These are phyloP conservation scores for Kwoniella mangroviensis DNA, from an alignment of 768 basidiomycete genomes.

Conservation along the genomic window DNA sequence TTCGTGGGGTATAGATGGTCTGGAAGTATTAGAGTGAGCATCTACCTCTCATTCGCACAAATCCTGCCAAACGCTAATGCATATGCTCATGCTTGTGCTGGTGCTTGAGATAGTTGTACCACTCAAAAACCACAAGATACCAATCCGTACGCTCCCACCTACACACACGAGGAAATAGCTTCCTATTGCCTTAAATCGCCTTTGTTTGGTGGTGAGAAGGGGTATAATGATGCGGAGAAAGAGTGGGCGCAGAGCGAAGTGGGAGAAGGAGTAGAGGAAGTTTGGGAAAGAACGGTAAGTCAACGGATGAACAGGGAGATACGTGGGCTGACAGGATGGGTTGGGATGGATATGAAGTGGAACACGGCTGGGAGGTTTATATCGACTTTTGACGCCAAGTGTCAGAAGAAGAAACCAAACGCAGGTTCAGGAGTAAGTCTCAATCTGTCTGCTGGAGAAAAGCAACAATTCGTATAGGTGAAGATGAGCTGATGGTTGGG, in stretches of 20 bases:
- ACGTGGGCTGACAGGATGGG: background rate
- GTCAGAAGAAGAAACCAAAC: slow-evolving; percentile 22
- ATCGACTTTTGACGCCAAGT: slow-evolving; percentile 48
- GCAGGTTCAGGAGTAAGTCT: slow-evolving; percentile 38
- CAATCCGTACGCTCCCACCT: slow-evolving; percentile 27
- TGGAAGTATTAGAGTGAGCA: slow-evolving; percentile 52
- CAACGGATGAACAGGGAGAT: background rate
- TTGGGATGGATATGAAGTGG: slow-evolving; percentile 37
- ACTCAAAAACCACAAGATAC: slow-evolving; percentile 15
- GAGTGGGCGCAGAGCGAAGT: slow-evolving; percentile 57
- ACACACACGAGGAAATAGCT: slow-evolving; percentile 50
- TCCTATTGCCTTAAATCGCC: slow-evolving; percentile 45
- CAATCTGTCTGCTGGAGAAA: background rate
- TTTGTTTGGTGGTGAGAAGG: slow-evolving; percentile 40
- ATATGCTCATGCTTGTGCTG: no score
- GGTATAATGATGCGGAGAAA: slow-evolving; percentile 40
- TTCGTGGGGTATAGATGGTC: slow-evolving; percentile 54
- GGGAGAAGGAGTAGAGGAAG: slow-evolving; percentile 56
- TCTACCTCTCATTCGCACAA: background rate
- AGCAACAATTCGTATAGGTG: background rate
- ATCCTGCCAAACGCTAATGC: no score
- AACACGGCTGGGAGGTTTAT: slow-evolving; percentile 48
- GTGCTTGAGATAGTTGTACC: slow-evolving; percentile 29
- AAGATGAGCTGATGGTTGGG: background rate
- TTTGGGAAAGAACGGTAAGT: slow-evolving; percentile 54